Base-by-base conservation (phyloP, 495 filamentous ascomycete species). In the Eremomyces bilateralis region DNA sequence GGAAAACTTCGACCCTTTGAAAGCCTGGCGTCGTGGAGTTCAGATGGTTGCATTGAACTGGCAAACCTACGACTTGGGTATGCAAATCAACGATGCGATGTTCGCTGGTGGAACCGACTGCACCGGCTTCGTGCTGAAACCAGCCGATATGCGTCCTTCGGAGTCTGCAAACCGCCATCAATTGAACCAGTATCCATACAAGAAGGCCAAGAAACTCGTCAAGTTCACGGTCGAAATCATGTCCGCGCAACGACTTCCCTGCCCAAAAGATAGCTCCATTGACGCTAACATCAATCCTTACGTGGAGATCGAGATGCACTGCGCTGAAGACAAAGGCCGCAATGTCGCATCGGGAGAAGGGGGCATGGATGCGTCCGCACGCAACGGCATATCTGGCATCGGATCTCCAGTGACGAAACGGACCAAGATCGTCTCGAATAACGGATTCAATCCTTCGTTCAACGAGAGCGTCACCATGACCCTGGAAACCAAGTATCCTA, bases 71-170 rank as follows among this genome's bases (percentile, higher is more conserved):
- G 88, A 95, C 45, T 63, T 83, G 20, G 77, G 80, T 12, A 82
- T 91, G 72, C 83, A 95, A 51, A 61, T 94, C 50, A 95, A 95
- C 45, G 79, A 85, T 35, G 88, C 88, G 41, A 97, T 97, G 88
- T 97, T 95, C 53, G 76, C 80, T n/a, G 76, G 80, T 33, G 82
- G 82, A 20, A 71, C 69, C 15, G 88, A 93, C 54, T 69, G 72
- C 33, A 75, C 76, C 5, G 88, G 88, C 15, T 97, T 93, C 43
- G 80, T 95, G 16, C 66, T 95, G 25, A 97, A 97, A 53, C 88
- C 88, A 4, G 64, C 75, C 31, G 77, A 82, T 44, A 67, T 88
- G 29, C 77, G 85, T 22, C 58, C 64, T 32, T 36, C 66, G 66
- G 34, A 57, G 58, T 38, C 51, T 60, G 21, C 53, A 15, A 63